Evolutionary conservation across 2,329 filamentous ascomycete genomes (phyloP).

Genomic region (Acephala macrosclerotiorum): DNA sequence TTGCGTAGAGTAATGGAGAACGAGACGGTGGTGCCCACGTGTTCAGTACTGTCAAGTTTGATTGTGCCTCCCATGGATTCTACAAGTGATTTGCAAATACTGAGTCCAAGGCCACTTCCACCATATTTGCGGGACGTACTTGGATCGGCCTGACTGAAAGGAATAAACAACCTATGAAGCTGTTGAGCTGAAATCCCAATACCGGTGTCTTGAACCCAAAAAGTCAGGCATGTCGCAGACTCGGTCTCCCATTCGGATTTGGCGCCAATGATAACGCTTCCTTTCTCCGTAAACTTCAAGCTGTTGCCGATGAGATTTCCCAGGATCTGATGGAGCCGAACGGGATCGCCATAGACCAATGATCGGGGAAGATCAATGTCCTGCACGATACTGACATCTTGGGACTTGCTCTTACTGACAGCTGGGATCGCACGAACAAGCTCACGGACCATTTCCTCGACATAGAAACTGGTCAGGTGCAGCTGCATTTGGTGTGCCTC

Average conservation of each 20-base stretch:
- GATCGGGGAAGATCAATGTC: constrained; percentile 73
- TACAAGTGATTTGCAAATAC: constrained; percentile 93
- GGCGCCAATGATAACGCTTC: constrained; percentile 83
- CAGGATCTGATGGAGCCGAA: constrained; percentile 70
- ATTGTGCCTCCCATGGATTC: constrained; percentile 89
- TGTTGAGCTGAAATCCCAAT: constrained; percentile 88
- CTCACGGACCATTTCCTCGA: constrained; percentile 69
- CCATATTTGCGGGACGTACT: constrained; percentile 91
- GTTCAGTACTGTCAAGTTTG: constrained; percentile 77
- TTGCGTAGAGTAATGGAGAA: constrained; percentile 89
- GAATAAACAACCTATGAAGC: constrained; percentile 84
- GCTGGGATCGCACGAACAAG: constrained; percentile 71
- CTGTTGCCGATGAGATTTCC: constrained; percentile 91
- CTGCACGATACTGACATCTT: constrained; percentile 67
- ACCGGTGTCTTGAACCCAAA: constrained; percentile 87
- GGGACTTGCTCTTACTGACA: constrained; percentile 67
- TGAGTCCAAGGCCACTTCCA: constrained; percentile 87
- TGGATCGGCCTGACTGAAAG: constrained; percentile 90
- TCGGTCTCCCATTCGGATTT: constrained; percentile 74
- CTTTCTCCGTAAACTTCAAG: constrained; percentile 89
- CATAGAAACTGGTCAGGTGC: constrained; percentile 72
- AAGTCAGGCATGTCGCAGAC: constrained; percentile 75
- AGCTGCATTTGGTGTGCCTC: constrained; percentile 87
- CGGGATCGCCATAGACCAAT: constrained; percentile 74
- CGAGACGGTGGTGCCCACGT: constrained; percentile 72